Percentiles rank a stretch among this genome's conserved stretches.
These are phyloP conservation scores for Myxozyma monticola DNA, from an alignment of 805 yeast genomes.

Conservation along the genomic window DNA sequence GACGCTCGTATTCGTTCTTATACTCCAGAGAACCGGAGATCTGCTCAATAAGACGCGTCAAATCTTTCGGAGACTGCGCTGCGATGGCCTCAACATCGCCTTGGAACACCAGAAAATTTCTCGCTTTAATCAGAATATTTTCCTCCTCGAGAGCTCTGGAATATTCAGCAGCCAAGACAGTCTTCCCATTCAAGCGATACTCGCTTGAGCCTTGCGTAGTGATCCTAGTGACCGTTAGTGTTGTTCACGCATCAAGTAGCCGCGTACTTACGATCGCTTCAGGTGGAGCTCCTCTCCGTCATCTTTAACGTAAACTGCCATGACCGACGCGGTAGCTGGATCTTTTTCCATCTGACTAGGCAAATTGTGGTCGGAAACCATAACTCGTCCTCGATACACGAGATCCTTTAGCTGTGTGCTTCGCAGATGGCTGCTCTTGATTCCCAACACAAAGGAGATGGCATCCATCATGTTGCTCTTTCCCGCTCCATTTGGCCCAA, in stretches of 20 bases:
- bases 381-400: conserved; percentile 69
- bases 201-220: conserved; percentile 60
- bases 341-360: conserved; percentile 31
- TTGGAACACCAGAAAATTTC: conserved; percentile 91
- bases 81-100: conserved; percentile 96
- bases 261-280: conserved; percentile 50
- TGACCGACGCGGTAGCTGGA: conserved; percentile 61
- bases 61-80: conserved; percentile 73
- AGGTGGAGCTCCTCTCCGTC: conserved; percentile 60
- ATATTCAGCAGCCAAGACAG: conserved; percentile 66
- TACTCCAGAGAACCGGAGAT: conserved; percentile 78
- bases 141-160: conserved; percentile 65
- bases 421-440: conserved; percentile 71
- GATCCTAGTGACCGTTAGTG: conserved; percentile 14
- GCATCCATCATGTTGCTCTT: conserved; percentile 98
- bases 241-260: neutral
- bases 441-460: conserved; percentile 89
- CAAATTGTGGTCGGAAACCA: conserved; percentile 32
- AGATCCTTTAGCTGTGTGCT: conserved; percentile 72
- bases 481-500: conserved; percentile 99
- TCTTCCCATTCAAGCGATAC: conserved; percentile 62
- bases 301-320: conserved; percentile 67
- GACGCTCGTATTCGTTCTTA: conserved; percentile 62
- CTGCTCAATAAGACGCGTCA: conserved; percentile 73
- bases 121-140: conserved; percentile 81